A percentile compares a stretch with the other conserved stretches of the same genome.
These are phyloP conservation scores for Thalassiosira oceanica DNA, from an alignment of 352 stramenopile species.

Conservation along the genomic window DNA sequence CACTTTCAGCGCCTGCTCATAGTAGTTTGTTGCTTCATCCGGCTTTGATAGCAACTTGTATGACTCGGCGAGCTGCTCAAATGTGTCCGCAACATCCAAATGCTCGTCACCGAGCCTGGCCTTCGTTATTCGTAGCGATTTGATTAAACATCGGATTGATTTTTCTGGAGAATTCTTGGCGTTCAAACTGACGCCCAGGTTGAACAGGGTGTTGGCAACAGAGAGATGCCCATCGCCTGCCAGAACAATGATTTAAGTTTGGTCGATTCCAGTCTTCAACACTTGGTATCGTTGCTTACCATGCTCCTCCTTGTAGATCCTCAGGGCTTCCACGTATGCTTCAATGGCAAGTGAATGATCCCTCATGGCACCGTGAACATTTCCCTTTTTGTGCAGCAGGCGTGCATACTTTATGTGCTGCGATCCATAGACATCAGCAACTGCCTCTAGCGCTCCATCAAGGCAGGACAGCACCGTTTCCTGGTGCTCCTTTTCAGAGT, in stretches of 20 bases:
- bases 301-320: constrained; percentile 57
- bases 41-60: constrained; percentile 50
- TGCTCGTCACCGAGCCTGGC: constrained; percentile 62
- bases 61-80: constrained; percentile 55
- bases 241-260: no score
- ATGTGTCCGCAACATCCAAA: constrained; percentile 59
- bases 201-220: constrained; percentile 64
- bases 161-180: constrained; percentile 63
- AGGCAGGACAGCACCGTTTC: constrained; percentile 50
- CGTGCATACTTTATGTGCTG: constrained; percentile 55
- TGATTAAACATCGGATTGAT: constrained; percentile 58
- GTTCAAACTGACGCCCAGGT: constrained; percentile 64
- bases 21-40: constrained; percentile 48
- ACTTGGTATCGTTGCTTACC: no score
- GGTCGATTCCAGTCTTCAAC: no score
- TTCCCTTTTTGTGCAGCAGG: constrained; percentile 56
- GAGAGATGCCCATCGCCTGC: constrained; percentile 55
- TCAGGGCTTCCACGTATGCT: constrained; percentile 52
- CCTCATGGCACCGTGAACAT: constrained; percentile 40
- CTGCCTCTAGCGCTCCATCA: constrained; percentile 50
- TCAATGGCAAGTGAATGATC: constrained; percentile 59
- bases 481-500: constrained; percentile 51
- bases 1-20: constrained; percentile 55
- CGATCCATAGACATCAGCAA: constrained; percentile 36
- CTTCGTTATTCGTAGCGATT: constrained; percentile 56